Conservation (phyloP, 148 eudicot genomes). For the Camellia granthamiana region DNA sequence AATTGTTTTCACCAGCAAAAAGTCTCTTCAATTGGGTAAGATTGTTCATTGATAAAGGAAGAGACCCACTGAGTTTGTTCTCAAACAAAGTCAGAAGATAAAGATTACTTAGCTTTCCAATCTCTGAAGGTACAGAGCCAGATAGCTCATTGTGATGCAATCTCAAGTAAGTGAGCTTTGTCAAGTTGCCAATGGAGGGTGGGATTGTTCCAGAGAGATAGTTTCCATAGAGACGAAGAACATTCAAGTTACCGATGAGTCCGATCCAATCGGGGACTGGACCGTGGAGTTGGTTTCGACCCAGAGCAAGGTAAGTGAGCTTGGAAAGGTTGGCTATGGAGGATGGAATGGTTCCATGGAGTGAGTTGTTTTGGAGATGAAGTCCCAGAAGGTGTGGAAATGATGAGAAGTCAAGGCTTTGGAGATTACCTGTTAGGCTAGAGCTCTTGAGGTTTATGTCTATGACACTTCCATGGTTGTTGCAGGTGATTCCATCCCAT, state of each 20-base stretch:
- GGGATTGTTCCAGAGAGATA: slow-evolving; percentile 43
- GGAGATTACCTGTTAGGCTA: background rate
- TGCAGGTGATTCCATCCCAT: slow-evolving; percentile 1
- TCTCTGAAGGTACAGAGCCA: slow-evolving; percentile 35
- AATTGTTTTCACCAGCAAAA: slow-evolving; percentile 30
- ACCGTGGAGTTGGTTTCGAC: slow-evolving; percentile 6
- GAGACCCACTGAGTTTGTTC: slow-evolving; percentile 3
- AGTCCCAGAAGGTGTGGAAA: background rate
- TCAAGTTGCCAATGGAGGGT: slow-evolving; percentile 29
- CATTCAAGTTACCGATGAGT: background rate
- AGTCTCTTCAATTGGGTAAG: slow-evolving; percentile 29
- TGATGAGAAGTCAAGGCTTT: background rate
- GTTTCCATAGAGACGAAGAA: slow-evolving; percentile 16
- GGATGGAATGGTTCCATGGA: slow-evolving; percentile 3
- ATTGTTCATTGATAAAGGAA: slow-evolving; percentile 39
- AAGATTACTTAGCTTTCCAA: slow-evolving; percentile 31
- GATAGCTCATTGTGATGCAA: slow-evolving; percentile 35
- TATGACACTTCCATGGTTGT: background rate
- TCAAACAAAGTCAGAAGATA: background rate
- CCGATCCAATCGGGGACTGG: slow-evolving; percentile 7
- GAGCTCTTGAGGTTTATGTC: background rate
- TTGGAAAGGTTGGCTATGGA: slow-evolving; percentile 29
- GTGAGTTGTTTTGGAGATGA: slow-evolving; percentile 1
- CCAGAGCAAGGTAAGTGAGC: slow-evolving; percentile 41
- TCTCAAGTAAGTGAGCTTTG: slow-evolving; percentile 26